Base-by-base conservation (phyloP, 1,284 basidiomycete genomes). In the Chondrostereum purpureum region DNA sequence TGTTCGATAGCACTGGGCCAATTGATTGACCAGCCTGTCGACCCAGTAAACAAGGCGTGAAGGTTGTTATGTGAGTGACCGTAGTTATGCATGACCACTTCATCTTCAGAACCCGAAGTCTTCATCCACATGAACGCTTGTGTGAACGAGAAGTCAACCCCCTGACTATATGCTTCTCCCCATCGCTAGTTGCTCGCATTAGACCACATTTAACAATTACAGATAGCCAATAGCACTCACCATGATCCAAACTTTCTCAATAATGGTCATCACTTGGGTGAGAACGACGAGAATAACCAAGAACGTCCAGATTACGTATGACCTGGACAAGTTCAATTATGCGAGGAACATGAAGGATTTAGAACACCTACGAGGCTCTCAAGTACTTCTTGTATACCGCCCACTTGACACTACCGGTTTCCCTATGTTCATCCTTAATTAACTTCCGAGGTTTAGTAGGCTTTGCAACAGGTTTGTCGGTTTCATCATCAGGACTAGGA, bases 371-470 rank as follows among this genome's bases (percentile, higher is more conserved):
- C 78, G 80, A 83, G 35, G 81, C 82, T 54, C 75, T 71, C 47
- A 92, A 67, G 59, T 92, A 92, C 11, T 78, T 82, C 51, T 82
- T 80, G 60, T 92, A 92, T 37, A 90, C 82, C 2, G 63, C 59
- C 83, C 83, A 87, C 57, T 89, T 88, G 24, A 92, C 88, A 42
- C 78, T 75, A 2, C 88, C 88, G 1, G 73, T 70, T 35, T 85
- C 80, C 16, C 88, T 67, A 53, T 83, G 80, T 58, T 88, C 84
- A 43, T 83, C 83, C 48, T 80, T 75, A 8, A 87, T 63, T 5
- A 87, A 66, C 54, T 83, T 83, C 45, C 79, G 65, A 0, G 82
- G 74, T 54, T 78, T 77, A n/a, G n/a, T 8, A 8, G 27, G 27
- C 62, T 78, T 80, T n/a, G 42, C 50, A 40, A 61, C 63, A 5